These are phyloP conservation scores for Aspergillus baeticus DNA, from an alignment of 495 filamentous ascomycete species.

Conservation along the genomic window DNA sequence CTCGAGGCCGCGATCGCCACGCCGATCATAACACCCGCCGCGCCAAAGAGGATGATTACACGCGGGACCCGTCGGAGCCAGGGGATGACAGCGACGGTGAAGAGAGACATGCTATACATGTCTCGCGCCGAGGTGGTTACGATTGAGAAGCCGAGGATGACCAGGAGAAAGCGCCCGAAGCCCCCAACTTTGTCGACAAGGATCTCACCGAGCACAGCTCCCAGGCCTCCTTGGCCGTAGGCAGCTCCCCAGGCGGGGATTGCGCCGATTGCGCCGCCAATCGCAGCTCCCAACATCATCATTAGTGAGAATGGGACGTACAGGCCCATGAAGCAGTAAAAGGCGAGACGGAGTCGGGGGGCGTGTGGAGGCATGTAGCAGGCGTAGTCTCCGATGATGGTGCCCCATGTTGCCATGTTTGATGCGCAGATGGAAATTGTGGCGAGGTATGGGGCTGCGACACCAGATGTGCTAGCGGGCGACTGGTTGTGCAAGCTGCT, in stretches of 20 bases:
- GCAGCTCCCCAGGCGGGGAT: not conserved
- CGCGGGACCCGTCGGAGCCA: not conserved
- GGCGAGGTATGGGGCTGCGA: not conserved
- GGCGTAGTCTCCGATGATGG: constrained; percentile 5
- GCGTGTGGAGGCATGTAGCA: constrained; percentile 5
- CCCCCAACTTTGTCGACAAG: not conserved
- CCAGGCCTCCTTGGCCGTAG: not conserved
- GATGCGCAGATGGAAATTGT: constrained; percentile 5
- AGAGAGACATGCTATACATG: constrained; percentile 5
- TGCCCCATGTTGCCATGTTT: constrained; percentile 6
- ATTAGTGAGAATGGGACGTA: not conserved
- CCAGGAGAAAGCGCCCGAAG: not conserved
- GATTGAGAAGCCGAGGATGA: not conserved
- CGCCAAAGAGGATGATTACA: not conserved
- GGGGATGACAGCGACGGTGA: not conserved
- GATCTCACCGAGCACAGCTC: not conserved
- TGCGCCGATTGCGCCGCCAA: not conserved
- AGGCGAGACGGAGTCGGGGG: not conserved
- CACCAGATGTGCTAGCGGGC: not conserved
- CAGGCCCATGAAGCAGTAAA: constrained; percentile 1
- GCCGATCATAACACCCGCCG: not conserved
- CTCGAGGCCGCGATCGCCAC: not conserved
- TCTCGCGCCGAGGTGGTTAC: constrained; percentile 2
- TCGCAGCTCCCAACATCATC: not conserved
- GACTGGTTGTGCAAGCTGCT: not conserved